Conservation (phyloP, 225 moss, liverwort and hornwort genomes). For the Pleurozium schreberi region DNA sequence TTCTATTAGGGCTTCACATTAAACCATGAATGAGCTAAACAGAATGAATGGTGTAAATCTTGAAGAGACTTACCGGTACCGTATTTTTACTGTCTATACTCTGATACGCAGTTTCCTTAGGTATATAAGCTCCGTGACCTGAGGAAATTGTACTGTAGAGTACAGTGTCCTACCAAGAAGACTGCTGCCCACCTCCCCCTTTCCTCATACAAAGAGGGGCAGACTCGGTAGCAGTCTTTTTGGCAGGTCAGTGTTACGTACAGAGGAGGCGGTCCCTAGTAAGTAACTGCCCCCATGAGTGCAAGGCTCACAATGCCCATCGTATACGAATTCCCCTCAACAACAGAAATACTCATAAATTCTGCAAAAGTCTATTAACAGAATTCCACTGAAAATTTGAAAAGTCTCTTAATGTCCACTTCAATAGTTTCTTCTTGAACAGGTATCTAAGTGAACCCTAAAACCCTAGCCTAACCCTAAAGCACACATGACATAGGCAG, state of each 20-base stretch:
- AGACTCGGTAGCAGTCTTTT: not conserved
- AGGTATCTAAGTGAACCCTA: not conserved
- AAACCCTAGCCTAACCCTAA: not conserved
- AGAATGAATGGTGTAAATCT: not conserved
- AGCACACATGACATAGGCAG: not conserved
- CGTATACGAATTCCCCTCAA: too few relatives aligned
- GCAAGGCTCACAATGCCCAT: not conserved
- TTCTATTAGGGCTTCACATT: not conserved
- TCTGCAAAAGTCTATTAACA: not conserved
- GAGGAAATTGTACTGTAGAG: not conserved
- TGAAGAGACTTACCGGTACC: not conserved
- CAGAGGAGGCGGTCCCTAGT: not conserved
- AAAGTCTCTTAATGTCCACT: not conserved
- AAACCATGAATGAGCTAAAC: not conserved
- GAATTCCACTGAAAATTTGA: not conserved
- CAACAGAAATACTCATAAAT: not conserved
- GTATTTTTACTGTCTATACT: not conserved
- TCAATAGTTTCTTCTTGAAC: not conserved
- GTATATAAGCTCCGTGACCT: not conserved
- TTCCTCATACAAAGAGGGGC: not conserved
- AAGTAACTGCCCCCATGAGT: not conserved
- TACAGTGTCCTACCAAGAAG: not conserved
- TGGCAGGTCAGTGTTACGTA: too few relatives aligned
- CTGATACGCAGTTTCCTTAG: not conserved
- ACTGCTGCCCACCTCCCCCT: too few relatives aligned